Percentiles rank a stretch among this genome's conserved stretches.
Evolutionary conservation across 2,329 filamentous ascomycete genomes (phyloP).

Genomic region (Diaporthe sp.): DNA sequence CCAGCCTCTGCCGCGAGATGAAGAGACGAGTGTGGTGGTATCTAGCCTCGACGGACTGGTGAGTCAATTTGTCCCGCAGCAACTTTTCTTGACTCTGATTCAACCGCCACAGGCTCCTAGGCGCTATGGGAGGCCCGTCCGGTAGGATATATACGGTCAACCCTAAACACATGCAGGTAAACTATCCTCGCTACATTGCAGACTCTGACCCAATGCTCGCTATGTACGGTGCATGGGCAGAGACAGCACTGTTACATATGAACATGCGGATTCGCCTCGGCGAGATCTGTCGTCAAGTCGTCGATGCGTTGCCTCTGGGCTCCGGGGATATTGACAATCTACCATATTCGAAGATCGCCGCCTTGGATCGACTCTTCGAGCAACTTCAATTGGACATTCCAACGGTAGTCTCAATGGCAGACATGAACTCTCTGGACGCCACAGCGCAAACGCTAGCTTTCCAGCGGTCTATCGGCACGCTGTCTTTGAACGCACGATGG

Average conservation of each 20-base stretch:
- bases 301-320: conserved; percentile 42
- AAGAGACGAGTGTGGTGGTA: conserved; percentile 62
- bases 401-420: neutral
- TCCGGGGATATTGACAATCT: conserved; percentile 42
- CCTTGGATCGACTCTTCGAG: conserved; percentile 46
- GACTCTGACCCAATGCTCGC: conserved; percentile 20
- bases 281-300: conserved; percentile 44
- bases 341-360: conserved; percentile 43
- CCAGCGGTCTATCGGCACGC: conserved; percentile 25
- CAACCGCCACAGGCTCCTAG: conserved; percentile 51
- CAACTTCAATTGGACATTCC: conserved; percentile 33
- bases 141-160: conserved; percentile 55
- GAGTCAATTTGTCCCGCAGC: neutral
- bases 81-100: neutral
- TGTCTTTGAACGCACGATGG: conserved; percentile 33
- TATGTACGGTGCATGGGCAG: conserved; percentile 28
- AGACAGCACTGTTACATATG: conserved; percentile 8
- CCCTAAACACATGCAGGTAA: conserved; percentile 56
- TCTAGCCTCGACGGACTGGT: conserved; percentile 57
- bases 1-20: conserved; percentile 50
- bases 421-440: neutral
- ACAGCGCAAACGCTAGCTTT: conserved; percentile 2
- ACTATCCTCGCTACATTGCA: conserved; percentile 54
- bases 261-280: conserved; percentile 43
- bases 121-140: conserved; percentile 53